Evolutionary conservation across 495 filamentous ascomycete genomes (phyloP), one percentile per base, ranked within the genome.

Genomic region (Patellaria atrata): DNA sequence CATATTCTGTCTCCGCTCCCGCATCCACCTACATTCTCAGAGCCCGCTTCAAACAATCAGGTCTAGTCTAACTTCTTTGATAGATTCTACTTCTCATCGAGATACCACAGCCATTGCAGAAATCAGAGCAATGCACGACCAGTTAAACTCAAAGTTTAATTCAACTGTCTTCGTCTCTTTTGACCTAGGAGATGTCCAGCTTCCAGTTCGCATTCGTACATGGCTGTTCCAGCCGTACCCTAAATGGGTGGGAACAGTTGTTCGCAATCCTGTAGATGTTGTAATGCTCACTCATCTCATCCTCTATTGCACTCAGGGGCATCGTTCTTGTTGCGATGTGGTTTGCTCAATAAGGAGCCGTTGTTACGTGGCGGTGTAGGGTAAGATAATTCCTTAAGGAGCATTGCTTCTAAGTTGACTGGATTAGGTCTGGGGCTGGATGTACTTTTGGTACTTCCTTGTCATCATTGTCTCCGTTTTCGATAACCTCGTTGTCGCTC

Each of bases 271-370:
- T 22, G 77, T 74, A 4, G 77, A 82, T 50, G 75, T 84, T 13
- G 70, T 87, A 17, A 77, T 87, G 62, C 45, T 85, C 17, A 79
- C 77, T 2, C 81, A 87, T 56, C 59, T 87, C 2, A 49, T 84
- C 8, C 57, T 82, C 6, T 84, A 85, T 55, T 65, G 77, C 40
- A 56, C 57, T 37, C 12, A 27, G 45, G 7, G 30, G 25, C 1
- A 19, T 41, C 10, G 29, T 41, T 8, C 18, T 49, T 19, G 22
- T 32, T 24, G 45, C 45, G 16, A 22, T 32, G 17, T 42, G 33
- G 37, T 46, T 33, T 20, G 22, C 32, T n/a, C 43, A 45, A 22
- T 18, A 14, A 3, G 46, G 46, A 2, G 33, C 30, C 25, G 34
- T 47, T 9, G 24, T 50, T 22, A 2, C 30, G 4, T 50, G 46